These are phyloP conservation scores for Tylopilus felleus DNA, from an alignment of 768 basidiomycete genomes.

Conservation along the genomic window DNA sequence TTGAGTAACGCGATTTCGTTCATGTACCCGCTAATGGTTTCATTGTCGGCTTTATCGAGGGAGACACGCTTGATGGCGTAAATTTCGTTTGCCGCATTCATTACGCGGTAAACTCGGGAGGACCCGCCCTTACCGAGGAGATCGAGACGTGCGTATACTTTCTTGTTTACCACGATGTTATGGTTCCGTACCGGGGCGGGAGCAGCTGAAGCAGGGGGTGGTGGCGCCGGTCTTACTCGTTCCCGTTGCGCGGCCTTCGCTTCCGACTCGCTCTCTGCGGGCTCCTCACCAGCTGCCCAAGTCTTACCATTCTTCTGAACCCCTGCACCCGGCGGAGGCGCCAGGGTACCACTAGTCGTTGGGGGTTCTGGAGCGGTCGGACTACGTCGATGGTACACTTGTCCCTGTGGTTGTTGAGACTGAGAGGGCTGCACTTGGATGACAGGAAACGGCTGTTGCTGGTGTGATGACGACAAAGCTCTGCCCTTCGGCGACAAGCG, in stretches of 20 bases:
- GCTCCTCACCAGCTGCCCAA: conserved; percentile 47
- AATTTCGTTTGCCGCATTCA: conserved; percentile 71
- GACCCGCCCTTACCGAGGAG: conserved; percentile 92
- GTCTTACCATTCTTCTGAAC: conserved; percentile 36
- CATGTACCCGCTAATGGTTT: conserved; percentile 89
- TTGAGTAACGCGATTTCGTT: conserved; percentile 94
- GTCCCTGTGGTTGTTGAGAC: conserved; percentile 22
- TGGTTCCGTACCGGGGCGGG: conserved; percentile 37
- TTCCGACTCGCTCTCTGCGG: conserved; percentile 36
- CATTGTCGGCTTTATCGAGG: conserved; percentile 82
- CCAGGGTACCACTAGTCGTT: conserved; percentile 37
- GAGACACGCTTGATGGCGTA: conserved; percentile 92
- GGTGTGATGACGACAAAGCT: conserved; percentile 17
- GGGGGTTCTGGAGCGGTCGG: conserved; percentile 65
- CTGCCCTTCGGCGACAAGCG: conserved; percentile 33
- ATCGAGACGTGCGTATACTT: conserved; percentile 78
- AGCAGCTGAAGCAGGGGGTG: conserved; percentile 29
- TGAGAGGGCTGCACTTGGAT: conserved; percentile 25
- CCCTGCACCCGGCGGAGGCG: conserved; percentile 14
- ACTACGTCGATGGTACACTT: conserved; percentile 57
- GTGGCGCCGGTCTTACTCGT: conserved; percentile 33
- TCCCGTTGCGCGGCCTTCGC: conserved; percentile 26
- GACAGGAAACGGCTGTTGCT: conserved; percentile 28
- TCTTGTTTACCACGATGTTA: conserved; percentile 57
- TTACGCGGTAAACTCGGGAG: conserved; percentile 91